Percentiles rank a stretch among this genome's conserved stretches.
These are phyloP conservation scores for Sanghuangporus weigelae DNA, from an alignment of 1,284 basidiomycete genomes.

Conservation along the genomic window DNA sequence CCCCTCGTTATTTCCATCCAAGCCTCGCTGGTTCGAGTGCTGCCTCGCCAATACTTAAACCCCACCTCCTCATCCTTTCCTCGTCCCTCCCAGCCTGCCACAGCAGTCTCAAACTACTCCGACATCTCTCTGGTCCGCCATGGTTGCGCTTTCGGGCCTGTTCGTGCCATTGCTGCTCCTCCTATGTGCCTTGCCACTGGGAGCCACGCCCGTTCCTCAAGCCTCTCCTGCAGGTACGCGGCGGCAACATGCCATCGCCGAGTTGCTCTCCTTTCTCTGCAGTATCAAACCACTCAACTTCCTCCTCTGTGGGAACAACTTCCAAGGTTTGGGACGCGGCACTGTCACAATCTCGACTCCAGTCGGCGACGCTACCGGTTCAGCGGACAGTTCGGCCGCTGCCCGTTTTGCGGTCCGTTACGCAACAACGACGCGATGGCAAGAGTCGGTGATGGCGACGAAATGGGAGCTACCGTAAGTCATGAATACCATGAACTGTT, in stretches of 20 bases:
- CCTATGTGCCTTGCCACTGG: background rate
- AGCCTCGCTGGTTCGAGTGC: conserved; percentile 9
- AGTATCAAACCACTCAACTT: conserved; percentile 10
- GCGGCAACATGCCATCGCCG: background rate
- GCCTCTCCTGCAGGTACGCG: conserved; percentile 6
- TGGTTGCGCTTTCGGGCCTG: conserved; percentile 1
- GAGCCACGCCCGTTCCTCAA: background rate
- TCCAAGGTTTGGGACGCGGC: background rate
- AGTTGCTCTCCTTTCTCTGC: conserved; percentile 9
- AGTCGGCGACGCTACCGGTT: conserved; percentile 50
- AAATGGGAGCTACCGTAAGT: conserved; percentile 61
- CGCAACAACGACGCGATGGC: conserved; percentile 57
- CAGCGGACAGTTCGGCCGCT: conserved; percentile 40
- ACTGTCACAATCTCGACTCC: conserved; percentile 30
- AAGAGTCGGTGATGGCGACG: conserved; percentile 44
- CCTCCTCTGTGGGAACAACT: background rate
- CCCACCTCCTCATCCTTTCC: background rate
- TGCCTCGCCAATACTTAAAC: background rate
- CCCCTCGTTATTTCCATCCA: background rate
- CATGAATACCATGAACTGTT: background rate
- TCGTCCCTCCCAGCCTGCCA: background rate
- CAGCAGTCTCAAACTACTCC: conserved; percentile 6
- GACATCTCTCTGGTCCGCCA: background rate
- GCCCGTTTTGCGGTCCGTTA: conserved; percentile 61
- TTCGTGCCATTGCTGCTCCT: background rate